Evolutionary conservation across 1,284 basidiomycete species (phyloP).

Genomic region (Trichosporon faecale): DNA sequence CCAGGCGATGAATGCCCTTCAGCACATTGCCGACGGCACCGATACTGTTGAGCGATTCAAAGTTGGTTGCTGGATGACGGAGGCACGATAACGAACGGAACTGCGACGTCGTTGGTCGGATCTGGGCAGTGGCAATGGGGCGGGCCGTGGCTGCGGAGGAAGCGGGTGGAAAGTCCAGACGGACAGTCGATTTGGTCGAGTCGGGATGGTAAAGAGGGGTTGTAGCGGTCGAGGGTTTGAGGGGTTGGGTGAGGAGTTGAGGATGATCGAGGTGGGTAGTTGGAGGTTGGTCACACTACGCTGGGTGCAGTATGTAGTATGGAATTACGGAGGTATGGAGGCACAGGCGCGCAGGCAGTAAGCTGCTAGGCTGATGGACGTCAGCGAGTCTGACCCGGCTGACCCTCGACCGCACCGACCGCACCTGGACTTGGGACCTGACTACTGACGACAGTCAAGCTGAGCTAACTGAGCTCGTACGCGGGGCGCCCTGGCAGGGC

Average conservation of each 20-base stretch:
- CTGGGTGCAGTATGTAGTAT: no score
- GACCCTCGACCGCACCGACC: background rate
- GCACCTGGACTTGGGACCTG: conserved; percentile 1
- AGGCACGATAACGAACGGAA: background rate
- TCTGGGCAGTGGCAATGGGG: background rate
- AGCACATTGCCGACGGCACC: background rate
- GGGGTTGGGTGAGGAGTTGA: background rate
- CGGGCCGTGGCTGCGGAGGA: background rate
- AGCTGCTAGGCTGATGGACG: background rate
- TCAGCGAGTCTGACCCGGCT: background rate
- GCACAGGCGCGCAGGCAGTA: no score
- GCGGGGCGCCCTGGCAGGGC: background rate
- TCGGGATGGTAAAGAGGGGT: background rate
- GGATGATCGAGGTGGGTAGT: background rate
- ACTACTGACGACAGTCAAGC: background rate
- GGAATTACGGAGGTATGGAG: no score
- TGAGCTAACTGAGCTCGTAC: background rate
- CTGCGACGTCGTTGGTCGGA: background rate
- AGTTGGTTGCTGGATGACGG: background rate
- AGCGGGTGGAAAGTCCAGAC: background rate
- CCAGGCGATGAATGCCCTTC: background rate
- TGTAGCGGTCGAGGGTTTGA: background rate
- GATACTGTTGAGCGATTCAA: background rate
- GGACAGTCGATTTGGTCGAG: background rate
- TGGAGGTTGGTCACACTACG: background rate